phyloP scores from a whole-genome alignment of 139 green algal species.

The Eudorina sp. region DNA sequence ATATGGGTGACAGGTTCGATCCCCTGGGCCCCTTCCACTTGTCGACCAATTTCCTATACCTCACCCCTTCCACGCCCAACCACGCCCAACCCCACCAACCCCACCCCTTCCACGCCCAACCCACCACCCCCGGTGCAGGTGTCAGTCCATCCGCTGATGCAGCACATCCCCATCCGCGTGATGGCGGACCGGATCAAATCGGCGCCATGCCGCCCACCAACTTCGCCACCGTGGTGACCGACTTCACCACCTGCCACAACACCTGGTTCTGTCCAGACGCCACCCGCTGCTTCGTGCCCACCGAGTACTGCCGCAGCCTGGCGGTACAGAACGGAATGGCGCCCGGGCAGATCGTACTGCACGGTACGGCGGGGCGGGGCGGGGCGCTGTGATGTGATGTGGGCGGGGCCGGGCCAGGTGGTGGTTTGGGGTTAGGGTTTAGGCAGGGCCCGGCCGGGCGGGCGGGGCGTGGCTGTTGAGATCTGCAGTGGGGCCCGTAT shows the following conservation, averaged over 20 bases:
- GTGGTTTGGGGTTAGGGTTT: not conserved
- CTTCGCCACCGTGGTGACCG: constrained; percentile 97
- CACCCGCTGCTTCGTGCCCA: constrained; percentile 91
- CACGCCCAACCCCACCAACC: not conserved
- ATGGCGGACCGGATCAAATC: constrained; percentile 63
- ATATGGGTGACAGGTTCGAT: too few relatives aligned
- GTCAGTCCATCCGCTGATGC: constrained; percentile 98
- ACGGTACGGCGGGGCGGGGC: constrained; percentile 38
- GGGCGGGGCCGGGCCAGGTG: not conserved
- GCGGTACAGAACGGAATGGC: constrained; percentile 58
- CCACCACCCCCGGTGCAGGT: constrained; percentile 71
- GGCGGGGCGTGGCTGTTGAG: not conserved
- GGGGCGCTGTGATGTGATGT: not conserved
- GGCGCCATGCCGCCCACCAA: constrained; percentile 66
- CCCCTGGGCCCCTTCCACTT: too few relatives aligned
- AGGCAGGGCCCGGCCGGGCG: too few relatives aligned
- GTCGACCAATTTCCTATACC: too few relatives aligned
- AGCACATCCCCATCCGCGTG: constrained; percentile 88
- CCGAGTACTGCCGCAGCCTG: constrained; percentile 53
- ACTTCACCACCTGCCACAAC: constrained; percentile 98
- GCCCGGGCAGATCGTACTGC: constrained; percentile 73
- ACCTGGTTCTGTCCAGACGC: constrained; percentile 91
- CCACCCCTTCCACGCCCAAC: not conserved
- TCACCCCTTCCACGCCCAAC: not conserved
- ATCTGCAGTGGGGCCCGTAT: too few relatives aligned